Evolutionary conservation across 768 basidiomycete species (phyloP), one percentile per base, ranked within the genome.

Genomic region (Mycena pura): DNA sequence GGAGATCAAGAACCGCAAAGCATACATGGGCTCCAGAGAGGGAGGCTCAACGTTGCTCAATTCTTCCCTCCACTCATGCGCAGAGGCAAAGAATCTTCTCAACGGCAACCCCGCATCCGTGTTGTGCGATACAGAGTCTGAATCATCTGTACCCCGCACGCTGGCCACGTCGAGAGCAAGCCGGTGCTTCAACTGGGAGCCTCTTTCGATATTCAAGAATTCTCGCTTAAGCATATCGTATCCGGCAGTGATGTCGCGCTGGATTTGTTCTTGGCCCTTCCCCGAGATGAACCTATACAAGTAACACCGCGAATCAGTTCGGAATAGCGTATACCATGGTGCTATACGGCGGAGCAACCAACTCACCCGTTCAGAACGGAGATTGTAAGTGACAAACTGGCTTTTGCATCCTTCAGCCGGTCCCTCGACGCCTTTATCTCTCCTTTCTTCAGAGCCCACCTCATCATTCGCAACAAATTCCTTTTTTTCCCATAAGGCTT

Each of bases 51-150:
- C 17, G 17, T 28, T 46, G 29, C 45, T 28, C 9, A 28, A 14
- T 46, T 28, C 45, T 28, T 25, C 27, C 27, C 21, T 46, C 45
- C 45, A 46, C 29, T 46, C 27, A 27, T 46, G 45, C 45, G 45
- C 45, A 46, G 45, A 46, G 21, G 45, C 45, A 27, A 46, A 46
- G 45, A 46, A 46, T 46, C 45, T 25, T 46, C 45, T 14, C 45
- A 46, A 46, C n/a, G 45, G 25, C 13, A 46, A 28, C 17, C 45
- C 45, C 25, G 45, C 25, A 21, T 46, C 45, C 13, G 45, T 46
- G 19, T 46, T 28, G 27, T 46, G 27, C 15, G 45, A 46, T 29
- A 41, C 7, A 41, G 45, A 46, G 27, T 28, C 27, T n/a, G 45
- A 46, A 46, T 46, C 45, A n/a, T 28, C 45, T 25, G 45, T 46